Base-by-base conservation (phyloP, 1,139 yeast species). In the Groenewaldozyma sp. region DNA sequence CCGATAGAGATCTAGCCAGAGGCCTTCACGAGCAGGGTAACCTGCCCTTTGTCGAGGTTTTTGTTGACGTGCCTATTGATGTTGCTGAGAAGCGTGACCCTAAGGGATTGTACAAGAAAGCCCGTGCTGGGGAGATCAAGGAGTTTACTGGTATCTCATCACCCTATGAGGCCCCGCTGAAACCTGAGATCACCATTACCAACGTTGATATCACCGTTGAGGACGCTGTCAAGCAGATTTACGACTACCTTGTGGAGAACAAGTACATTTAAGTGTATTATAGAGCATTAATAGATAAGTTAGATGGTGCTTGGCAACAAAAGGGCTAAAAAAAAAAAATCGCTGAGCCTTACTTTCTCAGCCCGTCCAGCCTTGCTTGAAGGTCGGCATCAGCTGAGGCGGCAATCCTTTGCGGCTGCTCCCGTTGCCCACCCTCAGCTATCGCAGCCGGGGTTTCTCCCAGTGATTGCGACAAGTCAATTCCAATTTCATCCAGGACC, bases 51-150 rank as follows among this genome's bases (percentile, higher is more conserved):
- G 73, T 88, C 42, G 97, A 88, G 67, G 94, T 88, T 9, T 86
- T 66, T 51, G 87, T 88, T 35, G 95, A 88, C 59, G 95, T 86
- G 36, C 96, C 97, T 26, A 71, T 88, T 39, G 87, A 80, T 53
- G 86, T 87, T 45, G 97, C 96, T 39, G 97, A 88, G 68, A 74
- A 83, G 63, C 82, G 97, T 65, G 97, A 88, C 63, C 97, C 97
- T 48, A 88, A 88, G 70, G 97, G 97, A 7, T 71, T 88, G 51
- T 88, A 88, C 69, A 86, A 87, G 65, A 88, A 88, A 72, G 97
- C 97, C 18, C 78, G 96, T 60, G 94, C 87, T 55, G 97, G 97
- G 24, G 69, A 82, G 47, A 88, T 88, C 60, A 84, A 84, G 64
- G 95, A 88, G 59, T 88, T 88, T 66, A 88, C 97, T 18, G 97